phyloP scores from a whole-genome alignment of 768 basidiomycete species.

The Plicaturopsis crispa region DNA sequence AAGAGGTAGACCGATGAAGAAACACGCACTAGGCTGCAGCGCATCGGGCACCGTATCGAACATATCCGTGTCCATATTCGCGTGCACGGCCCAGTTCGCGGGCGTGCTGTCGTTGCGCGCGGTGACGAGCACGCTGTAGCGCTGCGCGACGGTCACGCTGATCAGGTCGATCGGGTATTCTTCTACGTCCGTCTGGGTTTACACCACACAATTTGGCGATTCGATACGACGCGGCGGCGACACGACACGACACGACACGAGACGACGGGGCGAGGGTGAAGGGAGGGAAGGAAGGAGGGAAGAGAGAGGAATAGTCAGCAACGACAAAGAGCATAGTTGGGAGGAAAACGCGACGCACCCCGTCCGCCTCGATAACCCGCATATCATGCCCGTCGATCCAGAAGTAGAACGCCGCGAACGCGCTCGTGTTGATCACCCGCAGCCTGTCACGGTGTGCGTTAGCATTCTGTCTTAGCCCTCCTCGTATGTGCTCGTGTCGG shows the following conservation, averaged over 20 bases:
- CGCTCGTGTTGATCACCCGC: slow-evolving; percentile 79
- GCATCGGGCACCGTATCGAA: slow-evolving; percentile 74
- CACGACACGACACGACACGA: too few species aligned
- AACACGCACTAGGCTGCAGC: slow-evolving; percentile 63
- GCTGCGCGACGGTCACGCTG: slow-evolving; percentile 78
- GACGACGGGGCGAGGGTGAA: too few species aligned
- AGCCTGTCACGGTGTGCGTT: too few species aligned
- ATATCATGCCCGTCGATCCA: slow-evolving; percentile 89
- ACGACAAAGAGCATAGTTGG: neutral
- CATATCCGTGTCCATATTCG: slow-evolving; percentile 86
- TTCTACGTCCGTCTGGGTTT: slow-evolving; percentile 62
- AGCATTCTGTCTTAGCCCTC: too few species aligned
- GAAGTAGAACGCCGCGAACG: slow-evolving; percentile 71
- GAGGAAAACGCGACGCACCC: slow-evolving; percentile 35
- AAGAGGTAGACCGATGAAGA: neutral
- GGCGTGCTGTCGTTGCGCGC: slow-evolving; percentile 75
- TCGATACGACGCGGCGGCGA: too few species aligned
- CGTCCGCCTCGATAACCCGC: slow-evolving; percentile 79
- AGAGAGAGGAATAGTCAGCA: neutral
- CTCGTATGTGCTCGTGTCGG: too few species aligned
- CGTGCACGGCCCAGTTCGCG: slow-evolving; percentile 84
- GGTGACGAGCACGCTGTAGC: slow-evolving; percentile 88
- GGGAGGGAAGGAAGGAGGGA: neutral
- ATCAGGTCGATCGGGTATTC: slow-evolving; percentile 67
- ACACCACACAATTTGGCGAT: too few species aligned